Evolutionary conservation across 805 yeast species (phyloP).

Genomic region (Sungouiella thailandica): DNA sequence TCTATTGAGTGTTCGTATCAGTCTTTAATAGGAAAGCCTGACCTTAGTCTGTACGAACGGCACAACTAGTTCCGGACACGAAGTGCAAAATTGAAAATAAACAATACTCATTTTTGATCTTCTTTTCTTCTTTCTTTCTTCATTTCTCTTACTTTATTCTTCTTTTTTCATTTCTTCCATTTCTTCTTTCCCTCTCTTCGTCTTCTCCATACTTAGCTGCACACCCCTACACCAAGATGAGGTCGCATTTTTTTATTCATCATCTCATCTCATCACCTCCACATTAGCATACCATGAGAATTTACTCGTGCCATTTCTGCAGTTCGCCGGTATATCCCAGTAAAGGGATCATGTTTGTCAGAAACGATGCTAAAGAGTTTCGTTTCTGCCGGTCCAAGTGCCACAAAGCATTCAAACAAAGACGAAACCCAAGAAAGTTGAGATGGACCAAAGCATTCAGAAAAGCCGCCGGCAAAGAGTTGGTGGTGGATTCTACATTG

Average conservation of each 20-base stretch:
- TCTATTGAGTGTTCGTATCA: no score
- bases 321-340: constrained; percentile 86
- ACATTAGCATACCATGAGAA: constrained; percentile 55
- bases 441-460: constrained; percentile 99
- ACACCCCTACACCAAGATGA: not conserved
- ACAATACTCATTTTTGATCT: no score
- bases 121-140: no score
- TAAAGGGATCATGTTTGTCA: constrained; percentile 95
- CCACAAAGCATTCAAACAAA: constrained; percentile 94
- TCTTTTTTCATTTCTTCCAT: not conserved
- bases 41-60: no score
- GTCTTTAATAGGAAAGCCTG: no score
- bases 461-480: constrained; percentile 97
- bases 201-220: constrained; percentile 9
- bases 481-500: constrained; percentile 94
- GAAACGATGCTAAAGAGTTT: constrained; percentile 97
- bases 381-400: constrained; percentile 97
- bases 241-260: constrained; percentile 9
- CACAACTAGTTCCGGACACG: no score
- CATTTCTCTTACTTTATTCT: no score
- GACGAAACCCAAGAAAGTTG: constrained; percentile 97
- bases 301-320: constrained; percentile 91
- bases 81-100: no score
- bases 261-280: constrained; percentile 12
- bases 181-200: constrained; percentile 5